Evolutionary conservation across 2,329 filamentous ascomycete genomes (phyloP).

Genomic region (Colletotrichum australisinense): DNA sequence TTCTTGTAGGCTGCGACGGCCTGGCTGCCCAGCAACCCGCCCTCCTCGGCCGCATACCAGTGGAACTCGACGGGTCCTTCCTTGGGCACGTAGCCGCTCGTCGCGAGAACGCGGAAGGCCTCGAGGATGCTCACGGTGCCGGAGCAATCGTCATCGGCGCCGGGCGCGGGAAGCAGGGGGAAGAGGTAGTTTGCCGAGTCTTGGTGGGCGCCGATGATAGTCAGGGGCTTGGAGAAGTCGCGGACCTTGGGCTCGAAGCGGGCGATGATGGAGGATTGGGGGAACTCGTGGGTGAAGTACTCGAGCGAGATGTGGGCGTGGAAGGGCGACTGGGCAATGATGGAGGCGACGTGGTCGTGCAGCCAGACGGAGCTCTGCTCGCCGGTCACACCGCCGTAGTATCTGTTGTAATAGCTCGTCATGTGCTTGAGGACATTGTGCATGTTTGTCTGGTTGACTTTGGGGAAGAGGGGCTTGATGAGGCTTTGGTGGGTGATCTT

Average conservation of each 20-base stretch:
- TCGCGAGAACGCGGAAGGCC: constrained; percentile 73
- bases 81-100: constrained; percentile 49
- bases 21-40: constrained; percentile 71
- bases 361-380: constrained; percentile 48
- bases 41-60: constrained; percentile 85
- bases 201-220: constrained; percentile 77
- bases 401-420: constrained; percentile 70
- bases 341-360: constrained; percentile 49
- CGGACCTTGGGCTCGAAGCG: constrained; percentile 63
- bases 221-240: constrained; percentile 46
- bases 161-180: constrained; percentile 75
- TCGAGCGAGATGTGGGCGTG: constrained; percentile 51
- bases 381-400: constrained; percentile 55
- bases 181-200: constrained; percentile 81
- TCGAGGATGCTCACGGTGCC: constrained; percentile 81
- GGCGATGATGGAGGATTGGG: constrained; percentile 78
- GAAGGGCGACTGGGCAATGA: constrained; percentile 47
- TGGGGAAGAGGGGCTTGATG: constrained; percentile 66
- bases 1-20: constrained; percentile 77
- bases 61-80: constrained; percentile 74
- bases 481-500: constrained; percentile 61
- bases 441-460: constrained; percentile 74
- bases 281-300: constrained; percentile 75
- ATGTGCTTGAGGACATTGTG: constrained; percentile 70
- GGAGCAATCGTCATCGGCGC: constrained; percentile 79